Conservation (phyloP, 139 green algal genomes). For the Micromonas commoda region DNA sequence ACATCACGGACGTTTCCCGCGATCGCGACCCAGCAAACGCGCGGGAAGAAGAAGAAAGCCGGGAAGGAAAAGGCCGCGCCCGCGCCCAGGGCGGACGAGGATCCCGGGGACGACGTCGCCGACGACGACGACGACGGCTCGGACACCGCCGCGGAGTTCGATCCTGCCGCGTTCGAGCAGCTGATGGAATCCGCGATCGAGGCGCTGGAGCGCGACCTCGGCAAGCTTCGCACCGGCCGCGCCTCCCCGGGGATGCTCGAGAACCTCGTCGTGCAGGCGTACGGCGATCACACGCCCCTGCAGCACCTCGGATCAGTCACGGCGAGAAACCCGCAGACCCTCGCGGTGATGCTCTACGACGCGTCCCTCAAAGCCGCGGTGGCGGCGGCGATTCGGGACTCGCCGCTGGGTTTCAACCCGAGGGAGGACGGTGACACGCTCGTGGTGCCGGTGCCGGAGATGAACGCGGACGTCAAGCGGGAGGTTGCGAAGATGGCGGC, state of each 20-base stretch:
- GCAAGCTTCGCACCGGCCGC: constrained; percentile 16
- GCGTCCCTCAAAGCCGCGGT: constrained; percentile 46
- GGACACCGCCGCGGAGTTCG: neutral
- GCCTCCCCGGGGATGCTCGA: constrained; percentile 15
- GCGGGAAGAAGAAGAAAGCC: neutral
- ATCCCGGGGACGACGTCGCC: neutral
- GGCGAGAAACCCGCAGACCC: constrained; percentile 57
- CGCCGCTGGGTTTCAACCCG: constrained; percentile 48
- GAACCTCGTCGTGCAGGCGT: neutral
- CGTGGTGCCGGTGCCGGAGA: constrained; percentile 47
- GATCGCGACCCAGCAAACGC: too few relatives aligned
- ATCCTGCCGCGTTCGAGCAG: neutral
- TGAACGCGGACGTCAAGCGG: constrained; percentile 34
- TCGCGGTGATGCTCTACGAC: constrained; percentile 64
- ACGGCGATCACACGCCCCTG: constrained; percentile 6
- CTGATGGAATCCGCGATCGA: neutral
- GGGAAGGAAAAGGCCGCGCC: neutral
- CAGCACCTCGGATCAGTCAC: constrained; percentile 35
- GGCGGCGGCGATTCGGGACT: constrained; percentile 52
- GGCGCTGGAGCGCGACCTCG: neutral
- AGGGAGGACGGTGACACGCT: constrained; percentile 30
- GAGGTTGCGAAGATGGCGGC: constrained; percentile 58
- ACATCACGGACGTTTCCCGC: too few relatives aligned
- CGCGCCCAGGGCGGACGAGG: neutral
- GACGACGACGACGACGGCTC: neutral